phyloP scores from a whole-genome alignment of 1,139 yeast genomes.

The Lodderomyces beijingensis region DNA sequence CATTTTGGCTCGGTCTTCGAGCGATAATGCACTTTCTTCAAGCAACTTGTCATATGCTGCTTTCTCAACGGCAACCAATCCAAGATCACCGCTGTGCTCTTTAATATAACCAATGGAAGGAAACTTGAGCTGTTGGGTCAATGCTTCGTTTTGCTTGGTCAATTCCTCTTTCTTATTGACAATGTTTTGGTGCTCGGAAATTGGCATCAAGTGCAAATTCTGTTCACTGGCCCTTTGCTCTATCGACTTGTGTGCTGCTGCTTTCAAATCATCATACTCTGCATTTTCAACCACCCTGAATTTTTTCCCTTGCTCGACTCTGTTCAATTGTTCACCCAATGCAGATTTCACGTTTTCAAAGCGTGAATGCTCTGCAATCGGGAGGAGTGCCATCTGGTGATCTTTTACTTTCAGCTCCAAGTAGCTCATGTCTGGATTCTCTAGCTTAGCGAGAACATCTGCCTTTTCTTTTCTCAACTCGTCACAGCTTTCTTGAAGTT shows the following conservation, averaged over 20 bases:
- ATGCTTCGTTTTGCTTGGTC: conserved; percentile 13
- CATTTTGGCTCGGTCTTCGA: conserved; percentile 13
- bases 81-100: conserved; percentile 16
- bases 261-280: not conserved
- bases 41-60: conserved; percentile 11
- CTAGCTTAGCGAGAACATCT: conserved; percentile 8
- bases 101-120: conserved; percentile 28
- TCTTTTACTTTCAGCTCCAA: conserved; percentile 27
- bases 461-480: not conserved
- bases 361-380: not conserved
- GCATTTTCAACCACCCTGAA: not conserved
- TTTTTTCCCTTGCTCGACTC: not conserved
- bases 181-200: conserved; percentile 8
- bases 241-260: not conserved
- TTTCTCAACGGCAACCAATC: conserved; percentile 12
- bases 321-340: not conserved
- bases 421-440: conserved; percentile 24
- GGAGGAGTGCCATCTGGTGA: conserved; percentile 2
- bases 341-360: not conserved
- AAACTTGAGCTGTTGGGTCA: conserved; percentile 11
- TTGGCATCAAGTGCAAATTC: conserved; percentile 11
- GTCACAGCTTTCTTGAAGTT: too few relatives aligned
- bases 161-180: conserved; percentile 10
- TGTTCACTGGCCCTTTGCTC: conserved; percentile 7
- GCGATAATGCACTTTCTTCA: conserved; percentile 11